These are phyloP conservation scores for Crepidotus variabilis DNA, from an alignment of 768 basidiomycete genomes.

Conservation along the genomic window DNA sequence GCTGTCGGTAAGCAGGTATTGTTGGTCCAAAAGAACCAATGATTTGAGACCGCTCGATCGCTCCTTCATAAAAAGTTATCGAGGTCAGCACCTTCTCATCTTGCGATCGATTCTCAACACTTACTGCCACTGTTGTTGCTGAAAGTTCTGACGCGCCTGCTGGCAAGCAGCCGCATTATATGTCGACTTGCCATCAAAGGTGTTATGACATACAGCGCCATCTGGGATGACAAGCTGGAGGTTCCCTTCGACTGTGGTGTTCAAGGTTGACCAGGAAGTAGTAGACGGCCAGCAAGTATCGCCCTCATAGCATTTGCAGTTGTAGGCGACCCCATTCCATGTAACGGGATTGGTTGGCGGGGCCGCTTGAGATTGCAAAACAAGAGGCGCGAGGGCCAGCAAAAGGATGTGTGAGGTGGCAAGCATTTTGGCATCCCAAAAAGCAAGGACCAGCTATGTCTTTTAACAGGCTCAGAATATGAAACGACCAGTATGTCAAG, in stretches of 20 bases:
- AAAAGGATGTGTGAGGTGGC: too few species aligned
- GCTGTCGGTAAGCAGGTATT: conserved; percentile 1
- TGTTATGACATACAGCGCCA: conserved; percentile 9
- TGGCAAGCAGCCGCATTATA: conserved; percentile 11
- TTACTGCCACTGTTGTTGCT: conserved; percentile 1
- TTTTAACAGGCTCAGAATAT: too few species aligned
- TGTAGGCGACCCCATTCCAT: background rate
- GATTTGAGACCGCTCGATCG: conserved; percentile 5
- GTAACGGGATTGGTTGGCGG: too few species aligned
- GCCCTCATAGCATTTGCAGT: conserved; percentile 12
- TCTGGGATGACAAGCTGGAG: conserved; percentile 8
- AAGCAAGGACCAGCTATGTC: too few species aligned
- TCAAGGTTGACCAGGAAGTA: conserved; percentile 5
- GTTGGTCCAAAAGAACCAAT: conserved; percentile 4
- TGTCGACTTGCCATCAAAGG: conserved; percentile 9
- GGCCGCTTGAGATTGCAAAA: too few species aligned
- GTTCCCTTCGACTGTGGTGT: conserved; percentile 10
- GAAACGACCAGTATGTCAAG: too few species aligned
- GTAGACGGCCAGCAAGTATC: conserved; percentile 5
- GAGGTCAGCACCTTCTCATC: background rate
- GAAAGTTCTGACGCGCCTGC: conserved; percentile 5
- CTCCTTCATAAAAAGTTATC: background rate
- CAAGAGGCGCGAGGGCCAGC: too few species aligned
- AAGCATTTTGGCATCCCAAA: too few species aligned
- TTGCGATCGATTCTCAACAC: background rate